phyloP scores from a whole-genome alignment of 257 asterid species.

The Fraxinus americana region DNA sequence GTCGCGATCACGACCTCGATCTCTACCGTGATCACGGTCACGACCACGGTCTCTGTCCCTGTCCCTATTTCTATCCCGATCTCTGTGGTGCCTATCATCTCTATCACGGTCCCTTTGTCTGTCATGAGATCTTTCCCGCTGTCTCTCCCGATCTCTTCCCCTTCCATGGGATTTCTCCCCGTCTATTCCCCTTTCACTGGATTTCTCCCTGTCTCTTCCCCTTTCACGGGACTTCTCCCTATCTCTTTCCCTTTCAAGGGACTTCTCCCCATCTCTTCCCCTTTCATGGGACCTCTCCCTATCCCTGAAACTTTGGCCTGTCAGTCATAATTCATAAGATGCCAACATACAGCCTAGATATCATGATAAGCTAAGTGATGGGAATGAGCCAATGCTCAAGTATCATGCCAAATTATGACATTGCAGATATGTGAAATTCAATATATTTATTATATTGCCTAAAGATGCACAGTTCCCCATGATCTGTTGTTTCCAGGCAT shows the following conservation, averaged over 20 bases:
- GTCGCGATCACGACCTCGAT: conserved; percentile 47
- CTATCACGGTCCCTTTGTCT: conserved; percentile 81
- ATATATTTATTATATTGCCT: not conserved
- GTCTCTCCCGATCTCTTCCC: conserved; percentile 69
- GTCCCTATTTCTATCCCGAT: conserved; percentile 74
- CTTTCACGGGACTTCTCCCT: conserved; percentile 93
- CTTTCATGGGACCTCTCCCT: too few relatives aligned
- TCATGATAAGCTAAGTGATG: not conserved
- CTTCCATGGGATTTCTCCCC: conserved; percentile 91
- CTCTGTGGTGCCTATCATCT: conserved; percentile 86
- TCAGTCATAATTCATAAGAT: conserved; percentile 11
- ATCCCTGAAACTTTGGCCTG: conserved; percentile 37
- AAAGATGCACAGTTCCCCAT: not conserved
- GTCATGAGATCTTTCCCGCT: conserved; percentile 70
- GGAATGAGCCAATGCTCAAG: not conserved
- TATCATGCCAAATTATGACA: not conserved
- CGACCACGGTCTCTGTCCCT: conserved; percentile 68
- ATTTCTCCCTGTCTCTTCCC: conserved; percentile 80
- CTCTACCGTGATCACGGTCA: conserved; percentile 53
- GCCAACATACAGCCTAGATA: not conserved
- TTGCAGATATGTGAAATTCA: not conserved
- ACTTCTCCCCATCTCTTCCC: too few relatives aligned
- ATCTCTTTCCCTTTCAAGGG: too few relatives aligned
- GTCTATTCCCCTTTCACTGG: conserved; percentile 79
- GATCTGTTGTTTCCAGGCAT: conserved; percentile 1